Conservation (phyloP, 116 monocot genomes). For the Zostera marina region DNA sequence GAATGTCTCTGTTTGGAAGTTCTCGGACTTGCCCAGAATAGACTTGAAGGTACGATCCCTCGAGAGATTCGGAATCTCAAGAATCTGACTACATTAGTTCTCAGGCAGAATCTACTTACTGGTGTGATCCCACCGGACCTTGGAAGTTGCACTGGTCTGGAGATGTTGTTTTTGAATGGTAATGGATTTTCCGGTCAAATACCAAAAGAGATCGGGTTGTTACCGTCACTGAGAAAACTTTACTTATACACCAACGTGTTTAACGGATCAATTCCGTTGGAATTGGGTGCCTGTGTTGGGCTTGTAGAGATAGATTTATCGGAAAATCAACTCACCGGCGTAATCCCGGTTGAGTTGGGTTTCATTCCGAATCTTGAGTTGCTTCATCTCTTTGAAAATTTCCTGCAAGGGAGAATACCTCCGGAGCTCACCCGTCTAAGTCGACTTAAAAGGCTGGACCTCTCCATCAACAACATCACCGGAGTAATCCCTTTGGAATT, state of each 20-base stretch:
- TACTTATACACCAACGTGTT: constrained; percentile 65
- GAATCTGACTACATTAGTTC: constrained; percentile 60
- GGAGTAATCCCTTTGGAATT: constrained; percentile 49
- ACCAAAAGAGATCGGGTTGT: constrained; percentile 41
- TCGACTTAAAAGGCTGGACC: constrained; percentile 35
- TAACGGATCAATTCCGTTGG: constrained; percentile 35
- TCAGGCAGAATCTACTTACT: constrained; percentile 50
- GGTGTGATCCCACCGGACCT: constrained; percentile 57
- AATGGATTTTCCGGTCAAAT: constrained; percentile 48
- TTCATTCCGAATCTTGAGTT: constrained; percentile 36
- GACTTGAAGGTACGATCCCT: constrained; percentile 35
- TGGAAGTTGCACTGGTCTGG: constrained; percentile 37
- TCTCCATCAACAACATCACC: constrained; percentile 62
- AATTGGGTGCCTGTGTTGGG: constrained; percentile 38
- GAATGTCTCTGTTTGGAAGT: constrained; percentile 44
- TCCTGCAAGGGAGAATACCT: constrained; percentile 50
- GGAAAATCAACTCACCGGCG: constrained; percentile 49
- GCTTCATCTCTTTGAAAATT: constrained; percentile 72
- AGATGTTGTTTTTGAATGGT: constrained; percentile 48
- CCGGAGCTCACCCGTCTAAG: constrained; percentile 40
- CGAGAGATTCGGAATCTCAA: constrained; percentile 24
- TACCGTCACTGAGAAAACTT: constrained; percentile 33
- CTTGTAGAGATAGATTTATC: constrained; percentile 71
- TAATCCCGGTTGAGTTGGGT: constrained; percentile 55
- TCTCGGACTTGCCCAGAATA: constrained; percentile 57